Base-by-base conservation (phyloP, 2,329 filamentous ascomycete genomes). In the Colletotrichum higginsianum region DNA sequence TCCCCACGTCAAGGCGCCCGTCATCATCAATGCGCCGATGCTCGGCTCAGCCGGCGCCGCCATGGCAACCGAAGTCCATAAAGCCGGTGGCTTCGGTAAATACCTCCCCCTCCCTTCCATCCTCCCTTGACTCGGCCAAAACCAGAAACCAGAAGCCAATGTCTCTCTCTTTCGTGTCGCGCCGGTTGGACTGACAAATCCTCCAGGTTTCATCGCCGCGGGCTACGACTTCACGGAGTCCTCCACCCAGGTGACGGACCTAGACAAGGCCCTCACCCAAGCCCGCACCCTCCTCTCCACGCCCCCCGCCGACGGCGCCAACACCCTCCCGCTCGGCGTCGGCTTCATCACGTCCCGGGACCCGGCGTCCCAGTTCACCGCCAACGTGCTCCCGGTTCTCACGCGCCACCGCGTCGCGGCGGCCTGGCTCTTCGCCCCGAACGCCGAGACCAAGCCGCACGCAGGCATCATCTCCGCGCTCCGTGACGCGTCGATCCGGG, bases 361-460 rank as follows among this genome's bases (percentile, higher is more conserved):
- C 26, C 82, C 82, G 30, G 75, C 82, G 2, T n/a, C 70, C 0
- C 74, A 80, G 61, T 87, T 88, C 74, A 71, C 75, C 35, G 72
- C 79, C 66, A 85, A 83, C n/a, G 82, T 84, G 2, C 77, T 89
- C 2, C 86, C 86, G 1, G 74, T 92, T 15, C 81, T 93, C 21
- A 77, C 77, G 30, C 80, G 83, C 71, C 86, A 90, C 78, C 80
- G 80, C 0, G 90, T 91, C 2, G 86, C 86, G 2, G 91, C 89
- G 0, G 83, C 91, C 11, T 93, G 91, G 91, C 85, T 93, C 57
- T 93, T 93, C 76, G 91, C 91, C 3, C 89, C 90, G 2, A 80
- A 83, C 42, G 81, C 83, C 6, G 78, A 84, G 18, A 77, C 82
- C 23, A 80, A 83, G 18, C 81, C 82, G 13, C 80, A 84, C 64